phyloP scores from a whole-genome alignment of 2,329 filamentous ascomycete species.

The Pseudogymnoascus sp. region DNA sequence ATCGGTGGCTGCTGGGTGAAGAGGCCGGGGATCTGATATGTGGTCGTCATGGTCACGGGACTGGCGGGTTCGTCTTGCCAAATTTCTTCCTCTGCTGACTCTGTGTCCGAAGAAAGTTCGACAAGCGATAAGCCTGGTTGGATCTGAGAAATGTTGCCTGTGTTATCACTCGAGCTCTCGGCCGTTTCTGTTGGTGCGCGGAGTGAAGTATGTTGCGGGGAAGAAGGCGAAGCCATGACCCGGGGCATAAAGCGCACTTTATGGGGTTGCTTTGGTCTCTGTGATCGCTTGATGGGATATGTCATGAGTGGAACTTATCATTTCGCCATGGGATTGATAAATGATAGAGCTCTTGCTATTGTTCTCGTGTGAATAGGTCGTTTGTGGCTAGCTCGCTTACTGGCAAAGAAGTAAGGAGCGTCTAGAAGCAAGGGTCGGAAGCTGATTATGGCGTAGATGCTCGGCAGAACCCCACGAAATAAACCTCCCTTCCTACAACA shows the following conservation, averaged over 20 bases:
- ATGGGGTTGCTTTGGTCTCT: slow-evolving; percentile 16
- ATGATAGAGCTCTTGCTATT: slow-evolving; percentile 11
- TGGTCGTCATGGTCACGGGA: slow-evolving; percentile 8
- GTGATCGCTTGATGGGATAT: slow-evolving; percentile 26
- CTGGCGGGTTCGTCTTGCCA: slow-evolving; percentile 5
- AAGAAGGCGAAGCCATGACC: slow-evolving; percentile 13
- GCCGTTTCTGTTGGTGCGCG: not conserved
- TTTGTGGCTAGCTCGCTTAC: slow-evolving; percentile 4
- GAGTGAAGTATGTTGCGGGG: not conserved
- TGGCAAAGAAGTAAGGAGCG: not conserved
- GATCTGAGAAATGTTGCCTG: not conserved
- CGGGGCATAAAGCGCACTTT: slow-evolving; percentile 26
- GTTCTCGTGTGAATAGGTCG: slow-evolving; percentile 7
- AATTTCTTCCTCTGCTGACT: slow-evolving; percentile 7
- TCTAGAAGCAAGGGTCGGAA: not conserved
- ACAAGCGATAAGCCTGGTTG: not conserved
- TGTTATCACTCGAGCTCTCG: not conserved
- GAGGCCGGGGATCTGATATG: slow-evolving; percentile 41
- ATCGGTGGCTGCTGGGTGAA: slow-evolving; percentile 56
- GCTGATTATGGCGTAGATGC: not conserved
- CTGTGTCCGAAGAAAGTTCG: not conserved
- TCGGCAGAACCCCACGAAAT: not conserved
- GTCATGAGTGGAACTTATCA: slow-evolving; percentile 24
- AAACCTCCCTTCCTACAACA: not conserved
- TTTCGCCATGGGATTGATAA: not conserved